A percentile compares a stretch with the other conserved stretches of the same genome.
Evolutionary conservation across 2,329 filamentous ascomycete species (phyloP).

Genomic region (Diaporthe citriasiana): DNA sequence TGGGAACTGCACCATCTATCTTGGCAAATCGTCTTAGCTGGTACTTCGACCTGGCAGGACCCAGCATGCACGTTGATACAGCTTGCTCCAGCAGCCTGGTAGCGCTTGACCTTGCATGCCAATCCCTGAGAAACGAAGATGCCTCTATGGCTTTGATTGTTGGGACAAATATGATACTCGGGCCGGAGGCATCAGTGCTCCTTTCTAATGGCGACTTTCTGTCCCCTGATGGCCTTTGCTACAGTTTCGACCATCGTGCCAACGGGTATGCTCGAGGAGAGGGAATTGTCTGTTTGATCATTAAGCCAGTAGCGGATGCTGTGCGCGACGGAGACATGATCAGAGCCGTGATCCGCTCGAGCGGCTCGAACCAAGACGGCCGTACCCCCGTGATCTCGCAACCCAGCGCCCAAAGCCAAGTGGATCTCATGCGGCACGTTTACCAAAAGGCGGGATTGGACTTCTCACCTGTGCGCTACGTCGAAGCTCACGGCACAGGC

Average conservation of each 20-base stretch:
- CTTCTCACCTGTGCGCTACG: slow-evolving; percentile 44
- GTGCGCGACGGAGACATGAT: slow-evolving; percentile 56
- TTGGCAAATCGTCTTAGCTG: too few relatives aligned
- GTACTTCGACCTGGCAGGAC: too few relatives aligned
- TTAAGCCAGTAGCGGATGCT: slow-evolving; percentile 62
- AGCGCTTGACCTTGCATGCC: too few relatives aligned
- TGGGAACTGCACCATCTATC: too few relatives aligned
- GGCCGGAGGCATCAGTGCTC: background rate
- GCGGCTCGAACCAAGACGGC: background rate
- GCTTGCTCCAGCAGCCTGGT: too few relatives aligned
- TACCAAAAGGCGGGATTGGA: slow-evolving; percentile 50
- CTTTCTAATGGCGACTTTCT: background rate
- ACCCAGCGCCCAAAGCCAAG: slow-evolving; percentile 55
- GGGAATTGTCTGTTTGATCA: slow-evolving; percentile 60
- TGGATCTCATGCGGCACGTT: slow-evolving; percentile 49
- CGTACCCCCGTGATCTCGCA: slow-evolving; percentile 54
- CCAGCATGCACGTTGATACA: too few relatives aligned
- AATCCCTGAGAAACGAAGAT: too few relatives aligned
- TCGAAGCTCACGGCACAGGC: slow-evolving; percentile 59
- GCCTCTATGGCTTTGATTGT: background rate
- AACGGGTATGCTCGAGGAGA: slow-evolving; percentile 15
- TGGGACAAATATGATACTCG: background rate
- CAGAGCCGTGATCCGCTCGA: background rate
- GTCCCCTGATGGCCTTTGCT: background rate
- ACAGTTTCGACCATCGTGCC: slow-evolving; percentile 40